Evolutionary conservation across 2,329 filamentous ascomycete species (phyloP), one percentile per base, ranked within the genome.

Genomic region (Amylocarpus encephaloides): DNA sequence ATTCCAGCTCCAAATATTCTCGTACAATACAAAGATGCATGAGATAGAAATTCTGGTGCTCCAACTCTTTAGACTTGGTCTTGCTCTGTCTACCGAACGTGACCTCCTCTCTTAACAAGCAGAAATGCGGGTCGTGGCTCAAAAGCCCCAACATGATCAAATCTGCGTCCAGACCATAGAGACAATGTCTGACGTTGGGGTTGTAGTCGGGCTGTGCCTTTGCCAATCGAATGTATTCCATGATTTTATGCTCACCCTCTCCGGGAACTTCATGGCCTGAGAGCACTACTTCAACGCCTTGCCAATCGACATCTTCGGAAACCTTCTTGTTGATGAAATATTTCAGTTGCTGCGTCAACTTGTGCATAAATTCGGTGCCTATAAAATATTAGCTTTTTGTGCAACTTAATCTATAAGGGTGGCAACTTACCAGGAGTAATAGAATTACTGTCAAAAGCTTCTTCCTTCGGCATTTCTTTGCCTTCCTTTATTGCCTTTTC

Each of bases 271-370:
- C 94, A 66, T 98, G 94, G 48, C 94, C 93, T 5, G 93, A 98
- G 52, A 98, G 78, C 47, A 98, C 90, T 61, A 98, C 85, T 66
- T 97, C 91, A 58, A 94, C 93, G 53, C 88, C 88, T 71, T 98
- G 93, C 93, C 93, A 98, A 64, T 98, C 93, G 43, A 85, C 82
- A 68, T 98, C 93, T 68, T 98, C 92, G 2, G 90, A 93, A 10
- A 98, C 85, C 71, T 98, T 98, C 73, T 98, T 98, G 75, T 88
- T 95, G 74, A 98, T 86, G 70, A 98, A 98, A 68, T 98, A 98
- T 70, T 94, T 94, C 57, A 98, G 75, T 70, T 98, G 94, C 61
- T 83, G 79, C 5, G 93, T 94, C 62, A 98, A 77, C 70, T 92
- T 95, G 42, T 92, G 90, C 93, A 98, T 98, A 70, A 98, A 98